phyloP scores from a whole-genome alignment of 768 basidiomycete species.

The Lentinula raphanica region DNA sequence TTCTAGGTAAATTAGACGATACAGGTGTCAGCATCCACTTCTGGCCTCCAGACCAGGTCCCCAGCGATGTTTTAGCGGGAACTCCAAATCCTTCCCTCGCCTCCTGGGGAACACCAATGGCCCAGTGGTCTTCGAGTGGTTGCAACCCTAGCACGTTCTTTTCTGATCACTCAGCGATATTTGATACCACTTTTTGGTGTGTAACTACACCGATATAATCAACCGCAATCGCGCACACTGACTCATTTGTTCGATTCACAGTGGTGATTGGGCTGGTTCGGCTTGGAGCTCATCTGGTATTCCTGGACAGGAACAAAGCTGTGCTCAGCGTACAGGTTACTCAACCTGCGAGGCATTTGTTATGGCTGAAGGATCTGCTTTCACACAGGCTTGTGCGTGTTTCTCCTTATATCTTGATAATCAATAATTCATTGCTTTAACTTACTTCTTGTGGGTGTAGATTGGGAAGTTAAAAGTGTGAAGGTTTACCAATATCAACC shows the following conservation, averaged over 20 bases:
- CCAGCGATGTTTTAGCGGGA: slow-evolving; percentile 68
- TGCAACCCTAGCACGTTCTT: slow-evolving; percentile 83
- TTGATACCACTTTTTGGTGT: slow-evolving; percentile 83
- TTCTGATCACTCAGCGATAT: slow-evolving; percentile 68
- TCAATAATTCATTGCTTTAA: too few species aligned
- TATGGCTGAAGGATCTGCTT: slow-evolving; percentile 60
- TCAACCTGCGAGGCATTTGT: slow-evolving; percentile 79
- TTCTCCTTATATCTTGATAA: neutral
- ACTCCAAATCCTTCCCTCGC: slow-evolving; percentile 60
- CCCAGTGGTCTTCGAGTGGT: slow-evolving; percentile 67
- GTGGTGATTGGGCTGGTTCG: slow-evolving; percentile 85
- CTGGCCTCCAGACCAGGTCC: slow-evolving; percentile 71
- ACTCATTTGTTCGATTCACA: slow-evolving; percentile 17
- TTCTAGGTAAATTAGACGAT: slow-evolving; percentile 68
- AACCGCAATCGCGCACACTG: too few species aligned
- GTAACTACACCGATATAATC: slow-evolving; percentile 18
- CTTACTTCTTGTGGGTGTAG: slow-evolving; percentile 30
- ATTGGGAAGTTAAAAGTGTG: slow-evolving; percentile 78
- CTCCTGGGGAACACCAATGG: slow-evolving; percentile 73
- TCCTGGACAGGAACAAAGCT: slow-evolving; percentile 84
- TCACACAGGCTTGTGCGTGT: slow-evolving; percentile 73
- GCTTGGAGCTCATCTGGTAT: slow-evolving; percentile 73
- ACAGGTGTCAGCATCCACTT: slow-evolving; percentile 76
- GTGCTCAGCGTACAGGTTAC: slow-evolving; percentile 77
- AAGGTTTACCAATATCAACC: slow-evolving; percentile 56